Conservation (phyloP, 2,329 filamentous ascomycete genomes). For the Eurotiales sp. region DNA sequence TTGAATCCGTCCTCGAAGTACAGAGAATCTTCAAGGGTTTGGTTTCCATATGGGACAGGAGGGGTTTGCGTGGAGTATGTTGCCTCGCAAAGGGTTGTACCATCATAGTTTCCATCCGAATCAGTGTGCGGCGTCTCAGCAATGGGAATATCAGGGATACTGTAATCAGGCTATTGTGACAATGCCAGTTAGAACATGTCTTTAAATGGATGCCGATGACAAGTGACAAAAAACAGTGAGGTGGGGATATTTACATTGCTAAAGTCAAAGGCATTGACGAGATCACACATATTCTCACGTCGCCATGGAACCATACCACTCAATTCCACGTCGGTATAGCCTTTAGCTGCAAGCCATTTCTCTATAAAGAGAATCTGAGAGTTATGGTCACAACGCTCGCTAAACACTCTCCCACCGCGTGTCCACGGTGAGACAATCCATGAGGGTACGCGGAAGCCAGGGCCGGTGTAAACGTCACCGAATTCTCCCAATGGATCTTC, state of each 20-base stretch:
- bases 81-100: conserved; percentile 44
- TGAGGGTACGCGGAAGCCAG: conserved; percentile 51
- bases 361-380: conserved; percentile 55
- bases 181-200: neutral
- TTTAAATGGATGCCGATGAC: no score
- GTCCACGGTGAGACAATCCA: conserved; percentile 57
- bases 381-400: conserved; percentile 53
- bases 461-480: conserved; percentile 43
- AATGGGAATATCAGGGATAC: conserved; percentile 45
- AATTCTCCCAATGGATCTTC: conserved; percentile 43
- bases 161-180: conserved; percentile 42
- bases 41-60: conserved; percentile 48
- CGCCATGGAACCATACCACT: conserved; percentile 46
- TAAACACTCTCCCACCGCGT: conserved; percentile 51
- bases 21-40: conserved; percentile 28
- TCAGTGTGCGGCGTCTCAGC: conserved; percentile 43
- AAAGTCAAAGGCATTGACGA: conserved; percentile 44
- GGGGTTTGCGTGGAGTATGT: conserved; percentile 37
- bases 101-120: conserved; percentile 42
- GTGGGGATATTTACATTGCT: conserved; percentile 25
- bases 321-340: conserved; percentile 34
- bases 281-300: conserved; percentile 46
- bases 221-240: no score
- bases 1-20: conserved; percentile 56
- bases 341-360: conserved; percentile 46